phyloP scores from a whole-genome alignment of 1,284 basidiomycete species.

The Naganishia liquefaciens region DNA sequence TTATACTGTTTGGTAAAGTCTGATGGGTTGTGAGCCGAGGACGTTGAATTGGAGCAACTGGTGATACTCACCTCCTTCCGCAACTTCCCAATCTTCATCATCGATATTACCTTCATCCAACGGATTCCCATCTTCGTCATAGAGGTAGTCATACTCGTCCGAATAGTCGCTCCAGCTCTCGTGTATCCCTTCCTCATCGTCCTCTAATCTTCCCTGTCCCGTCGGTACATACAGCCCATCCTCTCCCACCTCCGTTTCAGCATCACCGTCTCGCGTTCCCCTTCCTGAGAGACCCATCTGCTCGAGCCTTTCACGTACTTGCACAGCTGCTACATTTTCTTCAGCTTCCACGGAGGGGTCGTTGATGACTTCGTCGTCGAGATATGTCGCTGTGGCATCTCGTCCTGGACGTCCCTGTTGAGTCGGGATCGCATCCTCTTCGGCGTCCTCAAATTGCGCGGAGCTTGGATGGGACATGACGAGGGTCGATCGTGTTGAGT shows the following conservation, averaged over 20 bases:
- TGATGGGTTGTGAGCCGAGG: slow-evolving; percentile 49
- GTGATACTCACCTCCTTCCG: slow-evolving; percentile 58
- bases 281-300: slow-evolving; percentile 8
- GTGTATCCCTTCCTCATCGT: slow-evolving; percentile 17
- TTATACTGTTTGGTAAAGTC: slow-evolving; percentile 98
- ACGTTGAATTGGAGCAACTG: not conserved
- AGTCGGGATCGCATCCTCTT: slow-evolving; percentile 8
- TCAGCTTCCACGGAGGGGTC: slow-evolving; percentile 15
- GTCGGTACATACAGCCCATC: slow-evolving; percentile 24
- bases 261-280: not conserved
- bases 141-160: slow-evolving; percentile 35
- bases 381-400: slow-evolving; percentile 15
- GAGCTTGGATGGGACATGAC: not conserved
- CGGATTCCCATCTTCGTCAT: slow-evolving; percentile 40
- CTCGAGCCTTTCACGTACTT: slow-evolving; percentile 19
- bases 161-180: slow-evolving; percentile 27
- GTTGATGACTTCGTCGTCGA: slow-evolving; percentile 19
- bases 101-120: slow-evolving; percentile 62
- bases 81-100: slow-evolving; percentile 89
- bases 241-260: slow-evolving; percentile 12
- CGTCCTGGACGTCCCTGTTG: not conserved
- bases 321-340: slow-evolving; percentile 24
- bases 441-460: slow-evolving; percentile 28
- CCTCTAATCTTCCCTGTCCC: slow-evolving; percentile 14
- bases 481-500: not conserved